Evolutionary conservation across 2,329 filamentous ascomycete species (phyloP), one percentile per base, ranked within the genome.

Genomic region (Dactylonectria macrodidyma): DNA sequence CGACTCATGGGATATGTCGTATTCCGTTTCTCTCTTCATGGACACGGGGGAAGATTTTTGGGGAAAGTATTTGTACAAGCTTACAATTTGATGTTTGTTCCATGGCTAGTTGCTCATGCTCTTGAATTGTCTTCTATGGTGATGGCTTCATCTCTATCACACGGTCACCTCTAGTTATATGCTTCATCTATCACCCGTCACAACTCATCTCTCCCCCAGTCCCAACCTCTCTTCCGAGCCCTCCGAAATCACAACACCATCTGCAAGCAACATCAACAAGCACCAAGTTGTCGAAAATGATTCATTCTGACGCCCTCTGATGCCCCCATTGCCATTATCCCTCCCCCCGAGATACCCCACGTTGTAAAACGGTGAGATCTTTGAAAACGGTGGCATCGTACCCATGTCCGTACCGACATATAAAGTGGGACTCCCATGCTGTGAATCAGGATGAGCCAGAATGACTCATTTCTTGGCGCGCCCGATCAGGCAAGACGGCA

Each of bases 381-480:
- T 48, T 2, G 24, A 55, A 62, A 66, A 62, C 64, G 59, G 59
- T 62, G 3, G 8, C 5, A 26, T 26, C 14, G 8, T 3, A n/a
- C 46, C 30, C 30, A 14, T 9, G 22, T 36, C 48, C 8, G 14
- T 57, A 30, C 51, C 24, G 44, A 11, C n/a, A 9, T 30, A 30
- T 30, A 48, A 33, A 16, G 64, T 62, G 64, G 64, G 12, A 10
- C 46, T 12, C 58, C 41, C 46, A 62, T 51, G 55, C 50, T 46
- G 46, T 61, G 62, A 74, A 55, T 64, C 69, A 73, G 65, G 30
- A 72, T 79, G 78, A 79, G 72, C 73, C 66, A 78, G 68, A 78
- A 78, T 80, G 78, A 80, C 62, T 79, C 78, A 80, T 79, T 75
- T 64, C 52, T 63, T 38, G 51, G 16, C 41, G 50, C 57, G 68